phyloP scores from a whole-genome alignment of 2,329 filamentous ascomycete genomes.

The Sporothrix humicola region DNA sequence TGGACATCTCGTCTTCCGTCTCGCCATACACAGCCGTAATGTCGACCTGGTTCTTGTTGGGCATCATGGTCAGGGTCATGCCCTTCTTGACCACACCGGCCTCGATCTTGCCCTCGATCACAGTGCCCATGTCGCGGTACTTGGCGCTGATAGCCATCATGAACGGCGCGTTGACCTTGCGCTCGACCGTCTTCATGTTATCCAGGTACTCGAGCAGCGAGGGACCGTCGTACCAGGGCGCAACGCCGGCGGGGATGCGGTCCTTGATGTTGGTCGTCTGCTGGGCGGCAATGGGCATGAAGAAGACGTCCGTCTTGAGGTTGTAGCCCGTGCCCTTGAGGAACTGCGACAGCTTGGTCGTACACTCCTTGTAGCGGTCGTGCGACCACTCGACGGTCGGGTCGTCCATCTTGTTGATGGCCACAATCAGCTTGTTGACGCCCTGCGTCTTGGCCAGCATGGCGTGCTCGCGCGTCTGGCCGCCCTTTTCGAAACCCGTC shows the following conservation, averaged over 20 bases:
- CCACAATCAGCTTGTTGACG: conserved; percentile 94
- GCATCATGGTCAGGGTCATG: conserved; percentile 89
- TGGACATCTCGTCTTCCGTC: conserved; percentile 86
- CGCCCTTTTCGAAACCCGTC: conserved; percentile 94
- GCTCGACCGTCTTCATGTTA: conserved; percentile 70
- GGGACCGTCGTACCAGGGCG: conserved; percentile 85
- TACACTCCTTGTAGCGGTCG: conserved; percentile 91
- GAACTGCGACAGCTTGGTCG: conserved; percentile 83
- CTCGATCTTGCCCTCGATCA: conserved; percentile 97
- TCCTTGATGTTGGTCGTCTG: conserved; percentile 86
- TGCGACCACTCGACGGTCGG: conserved; percentile 95
- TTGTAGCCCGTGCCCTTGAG: conserved; percentile 94
- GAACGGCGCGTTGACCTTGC: conserved; percentile 97
- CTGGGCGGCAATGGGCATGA: conserved; percentile 96
- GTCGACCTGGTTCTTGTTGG: conserved; percentile 81
- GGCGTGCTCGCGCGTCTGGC: conserved; percentile 89
- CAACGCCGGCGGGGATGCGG: conserved; percentile 75
- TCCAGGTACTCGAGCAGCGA: conserved; percentile 96
- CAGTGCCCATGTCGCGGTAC: conserved; percentile 95
- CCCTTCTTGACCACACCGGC: conserved; percentile 93
- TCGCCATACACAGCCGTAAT: conserved; percentile 90
- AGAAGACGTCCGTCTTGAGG: conserved; percentile 87
- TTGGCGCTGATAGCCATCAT: conserved; percentile 98
- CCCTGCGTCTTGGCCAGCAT: conserved; percentile 98
- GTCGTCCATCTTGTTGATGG: conserved; percentile 99